Evolutionary conservation across 1,284 basidiomycete species (phyloP).

Genomic region (Ganoderma boninense): DNA sequence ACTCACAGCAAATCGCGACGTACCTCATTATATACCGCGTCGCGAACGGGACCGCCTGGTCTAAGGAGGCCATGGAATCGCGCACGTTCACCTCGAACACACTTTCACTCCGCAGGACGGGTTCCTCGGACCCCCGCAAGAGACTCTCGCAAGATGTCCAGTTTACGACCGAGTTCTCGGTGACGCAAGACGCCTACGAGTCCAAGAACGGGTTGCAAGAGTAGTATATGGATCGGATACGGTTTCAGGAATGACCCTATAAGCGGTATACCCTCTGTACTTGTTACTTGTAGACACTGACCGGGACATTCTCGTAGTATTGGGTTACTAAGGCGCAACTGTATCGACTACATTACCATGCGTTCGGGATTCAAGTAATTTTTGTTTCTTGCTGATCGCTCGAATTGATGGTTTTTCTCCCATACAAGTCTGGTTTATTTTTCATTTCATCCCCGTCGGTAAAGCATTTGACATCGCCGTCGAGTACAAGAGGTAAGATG

Average conservation of each 20-base stretch:
- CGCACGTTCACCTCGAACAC: conserved; percentile 19
- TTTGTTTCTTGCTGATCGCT: background rate
- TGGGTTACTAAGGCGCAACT: background rate
- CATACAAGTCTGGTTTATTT: no score
- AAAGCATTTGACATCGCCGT: no score
- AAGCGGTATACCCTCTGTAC: background rate
- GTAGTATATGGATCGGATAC: conserved; percentile 6
- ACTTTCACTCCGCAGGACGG: background rate
- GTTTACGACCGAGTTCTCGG: conserved; percentile 28
- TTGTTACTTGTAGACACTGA: conserved; percentile 2
- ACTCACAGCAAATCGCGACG: conserved; percentile 49
- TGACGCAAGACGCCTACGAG: conserved; percentile 2
- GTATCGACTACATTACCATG: background rate
- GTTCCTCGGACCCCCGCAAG: background rate
- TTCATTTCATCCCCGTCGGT: no score
- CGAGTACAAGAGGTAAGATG: no score
- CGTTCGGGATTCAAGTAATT: background rate
- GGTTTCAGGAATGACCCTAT: background rate
- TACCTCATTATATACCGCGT: conserved; percentile 47
- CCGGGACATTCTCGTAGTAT: background rate
- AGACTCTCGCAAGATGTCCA: conserved; percentile 17
- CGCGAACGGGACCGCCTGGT: conserved; percentile 37
- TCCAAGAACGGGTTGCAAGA: background rate
- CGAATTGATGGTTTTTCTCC: no score
- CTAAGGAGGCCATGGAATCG: conserved; percentile 27